Percentiles rank a stretch among this genome's conserved stretches.
These are phyloP conservation scores for Pisolithus marmoratus DNA, from an alignment of 768 basidiomycete genomes.

Conservation along the genomic window DNA sequence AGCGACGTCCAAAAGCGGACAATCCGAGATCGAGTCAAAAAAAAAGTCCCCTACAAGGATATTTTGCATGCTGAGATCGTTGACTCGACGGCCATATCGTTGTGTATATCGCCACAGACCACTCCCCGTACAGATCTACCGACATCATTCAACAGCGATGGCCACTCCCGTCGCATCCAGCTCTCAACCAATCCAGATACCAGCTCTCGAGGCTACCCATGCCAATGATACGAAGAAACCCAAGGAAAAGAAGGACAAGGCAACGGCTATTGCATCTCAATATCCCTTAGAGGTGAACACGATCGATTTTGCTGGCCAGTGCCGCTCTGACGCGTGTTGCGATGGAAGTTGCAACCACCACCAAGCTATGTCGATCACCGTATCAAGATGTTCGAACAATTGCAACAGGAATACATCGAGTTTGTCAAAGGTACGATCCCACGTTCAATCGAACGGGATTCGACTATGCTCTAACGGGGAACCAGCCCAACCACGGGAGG, in stretches of 20 bases:
- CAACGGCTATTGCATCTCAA: conserved; percentile 29
- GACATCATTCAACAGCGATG: conserved; percentile 38
- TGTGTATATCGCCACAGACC: conserved; percentile 15
- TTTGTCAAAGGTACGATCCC: conserved; percentile 59
- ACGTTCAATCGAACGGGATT: background rate
- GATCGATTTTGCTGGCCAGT: background rate
- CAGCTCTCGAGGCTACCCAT: conserved; percentile 42
- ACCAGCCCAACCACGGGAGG: conserved; percentile 68
- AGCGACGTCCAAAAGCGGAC: too few relatives aligned
- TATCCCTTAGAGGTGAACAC: conserved; percentile 60
- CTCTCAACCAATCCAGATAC: conserved; percentile 43
- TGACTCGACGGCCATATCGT: conserved; percentile 26
- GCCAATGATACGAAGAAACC: conserved; percentile 33
- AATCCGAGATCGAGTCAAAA: too few relatives aligned
- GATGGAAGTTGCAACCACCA: conserved; percentile 65
- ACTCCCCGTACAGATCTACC: conserved; percentile 4
- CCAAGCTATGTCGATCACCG: conserved; percentile 89
- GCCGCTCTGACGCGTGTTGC: background rate
- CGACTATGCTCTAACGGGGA: background rate
- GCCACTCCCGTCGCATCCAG: conserved; percentile 49
- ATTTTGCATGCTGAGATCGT: conserved; percentile 29
- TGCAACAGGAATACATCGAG: conserved; percentile 80
- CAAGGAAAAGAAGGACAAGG: conserved; percentile 42
- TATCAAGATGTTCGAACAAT: conserved; percentile 81
- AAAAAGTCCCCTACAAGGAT: too few relatives aligned